phyloP scores from a whole-genome alignment of 108 stramenopile genomes.

The Skeletonema costatum region DNA sequence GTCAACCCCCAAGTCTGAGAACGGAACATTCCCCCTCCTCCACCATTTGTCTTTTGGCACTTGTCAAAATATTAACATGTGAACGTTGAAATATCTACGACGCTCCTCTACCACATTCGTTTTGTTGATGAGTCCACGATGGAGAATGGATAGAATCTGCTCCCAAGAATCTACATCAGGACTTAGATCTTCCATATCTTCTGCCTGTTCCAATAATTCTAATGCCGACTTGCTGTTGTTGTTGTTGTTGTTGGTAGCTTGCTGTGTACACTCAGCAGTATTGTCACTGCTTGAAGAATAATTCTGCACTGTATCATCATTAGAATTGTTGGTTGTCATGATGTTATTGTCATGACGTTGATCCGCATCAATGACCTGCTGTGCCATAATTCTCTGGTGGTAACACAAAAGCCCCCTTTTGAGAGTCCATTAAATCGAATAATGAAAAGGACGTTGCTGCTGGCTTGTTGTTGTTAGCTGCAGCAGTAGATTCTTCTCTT shows the following conservation, averaged over 20 bases:
- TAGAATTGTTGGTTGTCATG: not conserved
- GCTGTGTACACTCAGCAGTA: not conserved
- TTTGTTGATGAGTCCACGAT: constrained; percentile 16
- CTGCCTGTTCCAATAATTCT: constrained; percentile 42
- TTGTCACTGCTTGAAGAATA: not conserved
- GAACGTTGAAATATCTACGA: constrained; percentile 27
- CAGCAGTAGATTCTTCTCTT: too few relatives aligned
- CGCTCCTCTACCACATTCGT: not conserved
- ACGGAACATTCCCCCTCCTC: not conserved
- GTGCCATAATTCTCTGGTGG: constrained; percentile 41
- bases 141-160: constrained; percentile 23
- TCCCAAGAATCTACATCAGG: constrained; percentile 40
- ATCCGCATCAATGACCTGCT: constrained; percentile 29
- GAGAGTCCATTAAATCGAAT: constrained; percentile 49
- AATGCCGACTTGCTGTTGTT: constrained; percentile 7
- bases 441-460: constrained; percentile 40
- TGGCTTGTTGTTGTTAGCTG: not conserved
- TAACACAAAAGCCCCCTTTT: constrained; percentile 14
- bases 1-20: constrained; percentile 36
- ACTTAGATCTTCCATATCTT: constrained; percentile 49
- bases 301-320: not conserved
- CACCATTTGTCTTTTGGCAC: constrained; percentile 1
- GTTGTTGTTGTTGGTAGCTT: not conserved
- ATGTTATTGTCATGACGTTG: not conserved
- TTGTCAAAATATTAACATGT: constrained; percentile 26